Base-by-base conservation (phyloP, 2,329 filamentous ascomycete species). In the Scedosporium apiospermum region DNA sequence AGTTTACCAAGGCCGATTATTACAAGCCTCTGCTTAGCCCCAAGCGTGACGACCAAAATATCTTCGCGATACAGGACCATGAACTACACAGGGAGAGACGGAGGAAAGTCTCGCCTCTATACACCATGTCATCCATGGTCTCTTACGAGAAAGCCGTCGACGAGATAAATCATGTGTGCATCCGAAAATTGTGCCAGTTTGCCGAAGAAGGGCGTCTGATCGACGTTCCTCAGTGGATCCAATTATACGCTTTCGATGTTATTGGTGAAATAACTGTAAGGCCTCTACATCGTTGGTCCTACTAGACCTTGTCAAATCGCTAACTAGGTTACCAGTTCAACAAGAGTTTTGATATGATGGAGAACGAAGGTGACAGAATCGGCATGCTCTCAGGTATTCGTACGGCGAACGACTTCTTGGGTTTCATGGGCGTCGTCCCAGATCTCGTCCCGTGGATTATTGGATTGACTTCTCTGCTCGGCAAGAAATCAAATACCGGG, bases 311-410 rank as follows among this genome's bases (percentile, higher is more conserved):
- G n/a, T n/a, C n/a, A n/a, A n/a, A n/a, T 51, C 46, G 46, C 16
- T 51, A 44, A 9, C 41, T 44, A 44, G 41, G 41, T 44, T n/a
- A 9, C 46, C 6, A 51, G 46, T 91, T 89, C 74, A 86, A 84
- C 71, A 90, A 89, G 71, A 80, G 88, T 0, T 81, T 91, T 63
- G 89, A 89, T 0, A 92, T n/a, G n/a, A n/a, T n/a, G n/a, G n/a
- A n/a, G n/a, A n/a, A n/a, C n/a, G n/a, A n/a, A n/a, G n/a, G n/a
- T n/a, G n/a, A n/a, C n/a, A n/a, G n/a, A n/a, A n/a, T n/a, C n/a
- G n/a, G n/a, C n/a, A n/a, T n/a, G n/a, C n/a, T n/a, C n/a, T n/a
- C n/a, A n/a, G n/a, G n/a, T n/a, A n/a, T n/a, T n/a, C n/a, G n/a
- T n/a, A n/a, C n/a, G n/a, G n/a, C n/a, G n/a, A n/a, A n/a, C n/a